These are phyloP conservation scores for Smallanthus sonchifolius DNA, from an alignment of 129 eudicot genomes.

Conservation along the genomic window DNA sequence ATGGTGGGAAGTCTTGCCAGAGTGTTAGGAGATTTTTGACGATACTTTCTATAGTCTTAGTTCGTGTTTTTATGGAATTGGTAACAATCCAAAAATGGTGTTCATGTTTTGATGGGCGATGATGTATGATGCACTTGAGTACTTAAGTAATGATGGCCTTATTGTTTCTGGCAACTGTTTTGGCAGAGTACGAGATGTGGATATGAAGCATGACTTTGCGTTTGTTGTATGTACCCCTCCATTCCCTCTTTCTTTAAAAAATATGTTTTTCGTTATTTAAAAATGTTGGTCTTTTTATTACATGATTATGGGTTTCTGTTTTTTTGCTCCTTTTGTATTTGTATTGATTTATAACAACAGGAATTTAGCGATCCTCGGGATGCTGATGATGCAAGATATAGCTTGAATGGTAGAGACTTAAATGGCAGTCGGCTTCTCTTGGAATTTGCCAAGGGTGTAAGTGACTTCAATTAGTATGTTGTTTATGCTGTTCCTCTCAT, in stretches of 20 bases:
- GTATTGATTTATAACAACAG: conserved; percentile 29
- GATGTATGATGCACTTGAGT: conserved; percentile 61
- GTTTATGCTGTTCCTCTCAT: not conserved
- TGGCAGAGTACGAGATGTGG: conserved; percentile 95
- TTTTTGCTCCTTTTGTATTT: conserved; percentile 11
- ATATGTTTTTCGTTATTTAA: not conserved
- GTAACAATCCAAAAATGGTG: conserved; percentile 79
- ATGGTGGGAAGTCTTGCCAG: conserved; percentile 59
- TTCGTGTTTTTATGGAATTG: conserved; percentile 70
- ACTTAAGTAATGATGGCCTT: conserved; percentile 83
- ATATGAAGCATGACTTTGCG: conserved; percentile 90
- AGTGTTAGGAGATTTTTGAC: conserved; percentile 70
- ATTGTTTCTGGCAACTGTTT: conserved; percentile 90
- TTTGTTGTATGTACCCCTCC: conserved; percentile 65
- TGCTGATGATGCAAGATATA: conserved; percentile 85
- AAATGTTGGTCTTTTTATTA: not conserved
- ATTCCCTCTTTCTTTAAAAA: not conserved
- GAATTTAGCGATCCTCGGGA: conserved; percentile 87
- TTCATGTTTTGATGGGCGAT: conserved; percentile 72
- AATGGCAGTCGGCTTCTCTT: conserved; percentile 75
- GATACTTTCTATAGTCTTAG: conserved; percentile 73
- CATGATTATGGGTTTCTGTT: conserved; percentile 4
- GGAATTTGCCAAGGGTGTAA: conserved; percentile 85
- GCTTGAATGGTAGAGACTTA: conserved; percentile 71
- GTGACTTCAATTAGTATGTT: conserved; percentile 15